These are phyloP conservation scores for Tylopilus cervinicoccineus DNA, from an alignment of 768 basidiomycete genomes.

Conservation along the genomic window DNA sequence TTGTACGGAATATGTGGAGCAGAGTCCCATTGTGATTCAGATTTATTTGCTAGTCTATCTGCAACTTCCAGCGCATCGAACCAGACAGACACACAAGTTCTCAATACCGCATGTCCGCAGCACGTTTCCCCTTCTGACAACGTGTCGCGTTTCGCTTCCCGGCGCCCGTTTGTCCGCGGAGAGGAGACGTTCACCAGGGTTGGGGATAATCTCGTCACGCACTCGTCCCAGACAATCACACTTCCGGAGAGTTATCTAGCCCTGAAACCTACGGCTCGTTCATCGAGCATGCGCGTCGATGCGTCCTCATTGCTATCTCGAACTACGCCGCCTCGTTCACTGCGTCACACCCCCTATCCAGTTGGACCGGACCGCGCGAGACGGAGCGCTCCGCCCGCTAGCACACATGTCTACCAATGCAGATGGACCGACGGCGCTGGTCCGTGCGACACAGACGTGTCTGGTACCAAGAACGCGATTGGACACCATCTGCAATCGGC, in stretches of 20 bases:
- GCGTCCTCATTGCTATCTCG: neutral
- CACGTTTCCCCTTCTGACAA: neutral
- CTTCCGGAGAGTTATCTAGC: neutral
- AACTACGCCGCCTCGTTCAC: neutral
- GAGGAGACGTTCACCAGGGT: neutral
- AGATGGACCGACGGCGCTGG: conserved; percentile 5
- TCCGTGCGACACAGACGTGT: neutral
- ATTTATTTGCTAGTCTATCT: neutral
- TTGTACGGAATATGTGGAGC: neutral
- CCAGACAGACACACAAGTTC: neutral
- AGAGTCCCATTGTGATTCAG: neutral
- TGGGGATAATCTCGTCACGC: neutral
- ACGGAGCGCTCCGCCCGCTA: neutral
- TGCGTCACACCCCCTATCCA: conserved; percentile 7
- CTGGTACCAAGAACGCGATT: conserved; percentile 9
- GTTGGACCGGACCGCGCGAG: neutral
- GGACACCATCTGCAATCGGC: conserved; percentile 4
- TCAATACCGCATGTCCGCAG: neutral
- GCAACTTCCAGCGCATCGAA: neutral
- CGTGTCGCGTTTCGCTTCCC: too few relatives aligned
- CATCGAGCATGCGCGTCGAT: neutral
- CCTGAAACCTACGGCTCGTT: neutral
- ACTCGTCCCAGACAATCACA: neutral
- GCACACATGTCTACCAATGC: conserved; percentile 1
- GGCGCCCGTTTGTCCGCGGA: neutral